Evolutionary conservation across 2,329 filamentous ascomycete species (phyloP).

Genomic region (Apiospora rasikravindrae): DNA sequence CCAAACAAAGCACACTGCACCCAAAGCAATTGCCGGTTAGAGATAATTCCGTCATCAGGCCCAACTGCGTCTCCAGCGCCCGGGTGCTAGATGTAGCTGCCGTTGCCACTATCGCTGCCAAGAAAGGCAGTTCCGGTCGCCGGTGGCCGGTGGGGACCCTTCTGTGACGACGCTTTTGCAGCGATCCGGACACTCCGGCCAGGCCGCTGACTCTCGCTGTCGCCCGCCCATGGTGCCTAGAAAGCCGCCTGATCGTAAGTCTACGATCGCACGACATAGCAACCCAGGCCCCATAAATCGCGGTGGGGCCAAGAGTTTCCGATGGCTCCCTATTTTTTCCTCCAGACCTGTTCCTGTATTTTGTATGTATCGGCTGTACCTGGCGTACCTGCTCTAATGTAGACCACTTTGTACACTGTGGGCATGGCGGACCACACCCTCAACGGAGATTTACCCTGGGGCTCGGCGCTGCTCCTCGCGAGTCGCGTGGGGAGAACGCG

Average conservation of each 20-base stretch:
- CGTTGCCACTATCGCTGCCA: conserved; percentile 16
- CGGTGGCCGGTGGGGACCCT: conserved; percentile 9
- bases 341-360: not conserved
- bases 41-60: not conserved
- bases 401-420: not conserved
- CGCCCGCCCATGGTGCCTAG: not conserved
- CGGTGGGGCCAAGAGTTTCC: conserved; percentile 11
- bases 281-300: not conserved
- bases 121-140: not conserved
- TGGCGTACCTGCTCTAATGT: too few relatives aligned
- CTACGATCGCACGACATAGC: not conserved
- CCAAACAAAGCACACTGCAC: not conserved
- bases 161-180: conserved; percentile 3
- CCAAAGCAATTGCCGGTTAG: not conserved
- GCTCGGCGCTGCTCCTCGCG: conserved; percentile 1
- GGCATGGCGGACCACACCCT: conserved; percentile 2
- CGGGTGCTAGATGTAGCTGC: not conserved
- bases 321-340: conserved; percentile 6
- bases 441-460: conserved; percentile 14
- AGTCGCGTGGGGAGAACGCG: conserved; percentile 12
- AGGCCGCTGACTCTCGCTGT: conserved; percentile 12
- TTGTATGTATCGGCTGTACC: too few relatives aligned
- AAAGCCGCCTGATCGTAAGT: conserved; percentile 11
- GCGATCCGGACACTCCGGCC: conserved; percentile 2
- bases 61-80: not conserved